Conservation (phyloP, 306 rosid genomes). For the Casuarina cunninghamiana region DNA sequence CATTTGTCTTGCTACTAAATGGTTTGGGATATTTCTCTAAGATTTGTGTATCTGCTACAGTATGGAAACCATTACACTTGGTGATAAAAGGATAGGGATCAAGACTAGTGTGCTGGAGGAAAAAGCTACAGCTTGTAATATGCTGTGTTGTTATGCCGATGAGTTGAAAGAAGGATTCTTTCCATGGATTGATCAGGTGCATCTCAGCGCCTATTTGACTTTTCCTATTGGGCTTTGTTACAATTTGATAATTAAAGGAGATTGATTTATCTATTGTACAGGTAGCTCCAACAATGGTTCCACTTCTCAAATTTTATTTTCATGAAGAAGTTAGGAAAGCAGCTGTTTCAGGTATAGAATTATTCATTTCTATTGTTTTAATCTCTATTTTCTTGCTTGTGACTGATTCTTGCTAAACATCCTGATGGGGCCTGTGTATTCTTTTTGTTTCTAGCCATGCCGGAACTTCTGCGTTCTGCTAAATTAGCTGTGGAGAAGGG, state of each 20-base stretch:
- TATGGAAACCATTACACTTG: conserved; percentile 97
- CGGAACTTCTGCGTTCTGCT: conserved; percentile 90
- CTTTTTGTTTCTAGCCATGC: conserved; percentile 67
- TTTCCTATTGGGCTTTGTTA: not conserved
- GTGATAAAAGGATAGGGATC: conserved; percentile 97
- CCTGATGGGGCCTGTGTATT: conserved; percentile 25
- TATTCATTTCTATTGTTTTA: conserved; percentile 11
- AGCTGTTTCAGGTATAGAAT: conserved; percentile 83
- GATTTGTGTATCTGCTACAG: conserved; percentile 43
- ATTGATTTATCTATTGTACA: conserved; percentile 27
- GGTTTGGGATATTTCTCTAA: conserved; percentile 3
- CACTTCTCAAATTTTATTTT: conserved; percentile 93
- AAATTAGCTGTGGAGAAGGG: conserved; percentile 96
- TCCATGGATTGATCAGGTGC: conserved; percentile 99
- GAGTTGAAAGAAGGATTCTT: conserved; percentile 98
- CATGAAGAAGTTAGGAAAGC: conserved; percentile 99
- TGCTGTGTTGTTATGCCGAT: conserved; percentile 99
- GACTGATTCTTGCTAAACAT: conserved; percentile 7
- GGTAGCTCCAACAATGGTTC: conserved; percentile 96
- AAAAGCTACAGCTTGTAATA: conserved; percentile 99
- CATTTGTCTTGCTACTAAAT: conserved; percentile 4
- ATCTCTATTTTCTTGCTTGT: conserved; percentile 3
- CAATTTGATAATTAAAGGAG: conserved; percentile 5
- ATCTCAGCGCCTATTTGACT: conserved; percentile 9
- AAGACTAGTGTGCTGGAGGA: conserved; percentile 97